phyloP scores from a whole-genome alignment of 192 early-diverging fungal species.

The Jimgerdemannia lactiflua region DNA sequence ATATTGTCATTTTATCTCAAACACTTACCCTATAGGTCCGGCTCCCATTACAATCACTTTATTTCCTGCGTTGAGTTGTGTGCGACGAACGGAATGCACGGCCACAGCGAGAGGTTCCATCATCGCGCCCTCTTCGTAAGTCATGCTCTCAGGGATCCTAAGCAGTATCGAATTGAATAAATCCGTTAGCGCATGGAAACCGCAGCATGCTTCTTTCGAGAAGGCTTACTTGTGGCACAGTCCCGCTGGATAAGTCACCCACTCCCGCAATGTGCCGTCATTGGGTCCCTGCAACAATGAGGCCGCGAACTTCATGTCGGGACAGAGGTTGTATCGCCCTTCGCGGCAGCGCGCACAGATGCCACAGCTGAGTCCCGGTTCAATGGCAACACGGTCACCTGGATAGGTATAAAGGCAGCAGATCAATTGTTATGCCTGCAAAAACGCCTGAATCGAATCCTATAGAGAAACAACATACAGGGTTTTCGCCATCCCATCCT shows the following conservation, averaged over 20 bases:
- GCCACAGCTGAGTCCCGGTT: slow-evolving; percentile 21
- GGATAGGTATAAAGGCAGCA: not conserved
- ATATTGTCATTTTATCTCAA: not conserved
- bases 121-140: slow-evolving; percentile 31
- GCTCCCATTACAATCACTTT: slow-evolving; percentile 33
- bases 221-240: slow-evolving; percentile 21
- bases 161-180: not conserved
- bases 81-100: slow-evolving; percentile 24
- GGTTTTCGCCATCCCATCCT: too few species aligned
- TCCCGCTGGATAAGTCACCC: slow-evolving; percentile 12
- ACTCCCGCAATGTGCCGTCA: slow-evolving; percentile 20
- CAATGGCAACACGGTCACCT: slow-evolving; percentile 26
- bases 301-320: slow-evolving; percentile 24
- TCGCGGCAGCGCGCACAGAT: slow-evolving; percentile 14
- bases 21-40: slow-evolving; percentile 27
- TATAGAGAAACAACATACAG: too few species aligned
- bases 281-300: slow-evolving; percentile 20
- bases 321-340: slow-evolving; percentile 21
- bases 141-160: slow-evolving; percentile 30
- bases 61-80: slow-evolving; percentile 16
- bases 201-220: not conserved
- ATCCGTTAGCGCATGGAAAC: not conserved
- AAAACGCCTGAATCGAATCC: too few species aligned
- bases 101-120: slow-evolving; percentile 36
- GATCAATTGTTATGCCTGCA: too few species aligned